These are phyloP conservation scores for Limonomyces culmigenus DNA, from an alignment of 1,284 basidiomycete genomes.

Conservation along the genomic window DNA sequence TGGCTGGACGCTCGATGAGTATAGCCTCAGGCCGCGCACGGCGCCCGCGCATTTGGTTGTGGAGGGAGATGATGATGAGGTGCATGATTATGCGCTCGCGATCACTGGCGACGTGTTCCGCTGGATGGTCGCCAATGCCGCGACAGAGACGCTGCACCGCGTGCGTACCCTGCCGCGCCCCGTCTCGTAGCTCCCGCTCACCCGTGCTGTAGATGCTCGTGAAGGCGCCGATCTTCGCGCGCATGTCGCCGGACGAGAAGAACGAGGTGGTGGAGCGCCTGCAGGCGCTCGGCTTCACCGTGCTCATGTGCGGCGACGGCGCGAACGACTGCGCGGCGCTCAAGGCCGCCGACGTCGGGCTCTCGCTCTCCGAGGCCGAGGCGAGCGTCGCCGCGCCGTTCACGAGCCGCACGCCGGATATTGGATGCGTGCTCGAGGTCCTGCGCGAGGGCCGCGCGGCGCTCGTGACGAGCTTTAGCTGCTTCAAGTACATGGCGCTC, in stretches of 20 bases:
- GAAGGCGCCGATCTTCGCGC: constrained; percentile 91
- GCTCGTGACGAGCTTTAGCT: constrained; percentile 93
- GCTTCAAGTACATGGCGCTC: constrained; percentile 97
- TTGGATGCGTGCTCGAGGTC: constrained; percentile 90
- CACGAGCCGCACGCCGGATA: constrained; percentile 87
- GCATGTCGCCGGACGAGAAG: constrained; percentile 99
- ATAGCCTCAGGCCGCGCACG: constrained; percentile 68
- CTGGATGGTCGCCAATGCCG: constrained; percentile 96
- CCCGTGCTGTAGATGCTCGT: constrained; percentile 93
- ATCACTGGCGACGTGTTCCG: constrained; percentile 96
- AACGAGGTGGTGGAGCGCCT: constrained; percentile 95
- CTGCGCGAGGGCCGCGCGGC: constrained; percentile 94
- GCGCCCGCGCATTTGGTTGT: constrained; percentile 49
- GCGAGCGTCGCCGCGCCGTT: constrained; percentile 99
- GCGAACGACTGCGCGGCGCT: constrained; percentile 98
- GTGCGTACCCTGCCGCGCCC: constrained; percentile 38
- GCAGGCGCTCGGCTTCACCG: constrained; percentile 87
- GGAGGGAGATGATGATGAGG: constrained; percentile 51
- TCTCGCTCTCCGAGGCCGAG: constrained; percentile 95
- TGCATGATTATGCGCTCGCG: constrained; percentile 85
- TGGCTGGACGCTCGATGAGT: constrained; percentile 73
- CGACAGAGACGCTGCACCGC: constrained; percentile 84
- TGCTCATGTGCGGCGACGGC: constrained; percentile 97
- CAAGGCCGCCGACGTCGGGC: constrained; percentile 95
- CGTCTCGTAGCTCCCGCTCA: no score